These are phyloP conservation scores for Ogataea corticis DNA, from an alignment of 805 yeast species.

Conservation along the genomic window DNA sequence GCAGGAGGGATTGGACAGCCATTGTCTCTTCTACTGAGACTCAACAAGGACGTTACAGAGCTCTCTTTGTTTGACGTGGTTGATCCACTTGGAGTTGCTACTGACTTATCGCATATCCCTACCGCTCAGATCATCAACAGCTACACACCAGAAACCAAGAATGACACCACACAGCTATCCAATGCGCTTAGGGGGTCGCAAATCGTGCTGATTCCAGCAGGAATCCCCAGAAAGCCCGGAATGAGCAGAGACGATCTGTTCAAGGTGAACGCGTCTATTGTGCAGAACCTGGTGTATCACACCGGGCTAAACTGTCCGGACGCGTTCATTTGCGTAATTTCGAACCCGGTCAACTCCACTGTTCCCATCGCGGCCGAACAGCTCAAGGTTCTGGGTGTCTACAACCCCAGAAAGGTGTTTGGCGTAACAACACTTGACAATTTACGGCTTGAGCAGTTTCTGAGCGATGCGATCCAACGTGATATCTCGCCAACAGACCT, in stretches of 20 bases:
- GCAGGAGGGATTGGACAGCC: conserved; percentile 97
- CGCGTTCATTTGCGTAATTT: conserved; percentile 54
- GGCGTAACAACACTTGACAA: conserved; percentile 62
- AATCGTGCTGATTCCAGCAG: conserved; percentile 57
- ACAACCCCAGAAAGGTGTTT: conserved; percentile 49
- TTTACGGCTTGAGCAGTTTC: conserved; percentile 73
- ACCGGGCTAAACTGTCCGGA: conserved; percentile 48
- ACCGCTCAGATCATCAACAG: conserved; percentile 44
- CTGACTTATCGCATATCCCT: conserved; percentile 80
- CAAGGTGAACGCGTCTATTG: conserved; percentile 55
- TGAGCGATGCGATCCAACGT: conserved; percentile 48
- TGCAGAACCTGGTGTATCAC: conserved; percentile 49
- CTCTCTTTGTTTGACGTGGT: conserved; percentile 83
- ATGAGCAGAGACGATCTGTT: conserved; percentile 64
- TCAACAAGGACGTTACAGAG: conserved; percentile 59
- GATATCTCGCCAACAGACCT: conserved; percentile 44
- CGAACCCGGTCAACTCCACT: conserved; percentile 62
- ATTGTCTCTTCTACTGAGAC: conserved; percentile 73
- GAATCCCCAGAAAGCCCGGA: conserved; percentile 64
- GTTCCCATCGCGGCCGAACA: conserved; percentile 60
- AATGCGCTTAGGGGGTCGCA: conserved; percentile 46
- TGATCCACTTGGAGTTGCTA: conserved; percentile 80
- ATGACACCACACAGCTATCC: conserved; percentile 30
- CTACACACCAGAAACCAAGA: conserved; percentile 38
- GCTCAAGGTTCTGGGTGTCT: conserved; percentile 50